Base-by-base conservation (phyloP, 176 grass and related monocot species). In the Saccharum officinarum region DNA sequence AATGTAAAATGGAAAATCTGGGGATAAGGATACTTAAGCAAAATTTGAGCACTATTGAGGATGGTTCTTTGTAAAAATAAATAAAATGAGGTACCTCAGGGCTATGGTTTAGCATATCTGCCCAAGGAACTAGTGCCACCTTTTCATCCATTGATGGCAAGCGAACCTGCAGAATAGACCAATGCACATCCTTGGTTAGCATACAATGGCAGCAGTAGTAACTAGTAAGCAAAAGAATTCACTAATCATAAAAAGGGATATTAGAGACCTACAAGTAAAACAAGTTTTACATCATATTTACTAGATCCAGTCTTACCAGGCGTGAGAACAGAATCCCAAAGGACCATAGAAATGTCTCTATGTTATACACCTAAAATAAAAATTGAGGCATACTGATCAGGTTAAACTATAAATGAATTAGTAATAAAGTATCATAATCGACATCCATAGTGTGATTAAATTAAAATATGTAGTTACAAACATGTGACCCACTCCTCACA, bases 21-120 rank as follows among this genome's bases (percentile, higher is more conserved):
- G 5, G 5, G 50, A 54, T 18, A 54, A 54, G 50, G 50, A 54
- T 54, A 17, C 50, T 54, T 54, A 54, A 71, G 55, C 5, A 79
- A 83, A 79, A 41, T 69, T 5, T 40, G 5, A 87, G 41, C 41
- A 65, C 12, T 79, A 38, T 75, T 45, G 4, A 68, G 11, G 57
- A 87, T 49, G 12, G 37, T 42, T 73, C 10, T 49, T 46, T 39
- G 14, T 67, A 66, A 40, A 47, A 47, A 46, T 15, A 47, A 54
- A 38, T 25, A 49, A 45, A 93, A 86, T 65, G 66, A 38, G 52
- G 71, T 90, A 98, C 97, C 93, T 98, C 90, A 62, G 91, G 87
- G 61, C 92, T 95, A 84, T 98, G 97, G 67, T 98, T 98, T 89
- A 98, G 93, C 97, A 98, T 98, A 91, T 96, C 97, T 77, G 97